Percentiles rank a stretch among this genome's conserved stretches.
Conservation (phyloP, 352 stramenopile species). For the Blastocystis sp. region DNA sequence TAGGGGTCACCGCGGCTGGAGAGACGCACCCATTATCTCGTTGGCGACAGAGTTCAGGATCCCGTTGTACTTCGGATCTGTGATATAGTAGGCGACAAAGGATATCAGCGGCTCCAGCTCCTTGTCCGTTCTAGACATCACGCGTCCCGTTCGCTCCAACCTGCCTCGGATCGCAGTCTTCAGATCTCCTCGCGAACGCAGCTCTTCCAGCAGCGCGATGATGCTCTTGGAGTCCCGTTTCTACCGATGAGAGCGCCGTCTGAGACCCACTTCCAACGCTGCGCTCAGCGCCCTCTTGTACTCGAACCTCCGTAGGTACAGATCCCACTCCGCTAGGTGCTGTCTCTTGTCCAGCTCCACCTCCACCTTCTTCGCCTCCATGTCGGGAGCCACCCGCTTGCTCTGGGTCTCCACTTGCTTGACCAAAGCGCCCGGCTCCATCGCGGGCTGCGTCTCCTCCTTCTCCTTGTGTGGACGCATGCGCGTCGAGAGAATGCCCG, state of each 20-base stretch:
- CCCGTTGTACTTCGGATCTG: background rate
- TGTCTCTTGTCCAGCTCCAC: background rate
- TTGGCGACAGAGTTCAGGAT: background rate
- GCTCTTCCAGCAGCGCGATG: constrained; percentile 17
- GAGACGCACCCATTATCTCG: background rate
- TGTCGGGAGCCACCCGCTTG: background rate
- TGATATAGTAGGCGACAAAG: background rate
- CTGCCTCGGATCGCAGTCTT: background rate
- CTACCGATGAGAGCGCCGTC: background rate
- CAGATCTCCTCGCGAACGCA: background rate
- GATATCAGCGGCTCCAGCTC: constrained; percentile 43
- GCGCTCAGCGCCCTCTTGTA: constrained; percentile 57
- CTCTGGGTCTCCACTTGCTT: background rate
- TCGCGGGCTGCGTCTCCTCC: background rate
- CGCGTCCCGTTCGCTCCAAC: background rate
- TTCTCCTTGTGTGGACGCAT: background rate
- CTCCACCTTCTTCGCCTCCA: constrained; percentile 54
- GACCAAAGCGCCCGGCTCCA: background rate
- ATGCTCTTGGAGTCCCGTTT: background rate
- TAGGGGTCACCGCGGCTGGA: background rate
- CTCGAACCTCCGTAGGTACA: constrained; percentile 22
- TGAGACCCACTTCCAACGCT: background rate
- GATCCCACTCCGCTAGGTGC: background rate
- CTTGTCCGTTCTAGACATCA: background rate
- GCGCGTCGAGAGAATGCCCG: constrained; percentile 37